Base-by-base conservation (phyloP, 805 yeast species). In the Kluyveromyces nonfermentans region DNA sequence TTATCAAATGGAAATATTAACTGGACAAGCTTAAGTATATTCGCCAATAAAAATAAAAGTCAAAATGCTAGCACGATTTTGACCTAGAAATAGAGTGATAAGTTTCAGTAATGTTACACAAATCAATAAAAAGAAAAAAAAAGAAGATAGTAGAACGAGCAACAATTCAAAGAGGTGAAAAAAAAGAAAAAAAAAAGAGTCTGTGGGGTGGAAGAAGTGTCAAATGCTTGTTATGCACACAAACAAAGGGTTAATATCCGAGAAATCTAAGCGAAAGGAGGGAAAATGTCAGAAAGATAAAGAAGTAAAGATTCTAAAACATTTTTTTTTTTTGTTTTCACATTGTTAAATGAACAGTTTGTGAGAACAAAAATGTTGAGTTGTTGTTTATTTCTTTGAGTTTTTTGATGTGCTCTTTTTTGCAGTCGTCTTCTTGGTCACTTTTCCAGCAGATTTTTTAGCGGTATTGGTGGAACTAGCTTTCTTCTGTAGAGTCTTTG, bases 361-460 rank as follows among this genome's bases (percentile, higher is more conserved):
- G 30, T 4, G 12, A 25, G 12, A 25, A n/a, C n/a, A 22, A 25
- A 25, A 25, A 25, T 10, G 30, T 25, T 14, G 3, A 25, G 7
- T 3, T 14, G 10, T 33, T 33, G n/a, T 33, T 33, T 16, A 33
- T 33, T 33, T 33, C 17, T 33, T 33, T 25, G 30, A 25, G 14
- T 46, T 43, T 43, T 51, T 46, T 33, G 43, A 28, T 36, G 49
- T 36, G 33, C 48, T 42, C 46, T 54, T 54, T 45, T 60, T 62
- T 21, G 67, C 51, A 17, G 62, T 56, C 37, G 59, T 52, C 52
- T 59, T 57, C 56, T 56, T 60, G 31, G 60, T 54, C 44, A 56
- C 56, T 50, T 56, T 55, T 25, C 65, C 52, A 32, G 59, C 47
- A 22, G 48, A 48, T 48, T 55, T 59, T 52, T 51, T 55, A 25